These are phyloP conservation scores for Neospermospora avenae DNA, from an alignment of 2,329 filamentous ascomycete species.

Conservation along the genomic window DNA sequence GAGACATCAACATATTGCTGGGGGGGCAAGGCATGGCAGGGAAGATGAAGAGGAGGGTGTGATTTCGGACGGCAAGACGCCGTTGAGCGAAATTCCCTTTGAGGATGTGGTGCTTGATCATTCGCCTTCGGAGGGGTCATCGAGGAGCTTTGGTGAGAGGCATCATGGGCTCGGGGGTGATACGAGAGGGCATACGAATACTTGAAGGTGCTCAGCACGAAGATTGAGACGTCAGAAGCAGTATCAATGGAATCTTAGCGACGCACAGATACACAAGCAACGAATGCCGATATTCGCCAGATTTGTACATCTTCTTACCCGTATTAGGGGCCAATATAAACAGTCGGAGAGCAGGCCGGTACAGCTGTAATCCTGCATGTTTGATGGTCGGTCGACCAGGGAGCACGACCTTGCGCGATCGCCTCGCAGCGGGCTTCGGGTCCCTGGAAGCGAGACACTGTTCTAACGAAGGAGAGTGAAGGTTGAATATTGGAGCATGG, in stretches of 20 bases:
- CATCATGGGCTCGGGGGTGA: slow-evolving; percentile 24
- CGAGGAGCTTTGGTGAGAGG: slow-evolving; percentile 19
- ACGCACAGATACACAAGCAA: background rate
- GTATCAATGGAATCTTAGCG: background rate
- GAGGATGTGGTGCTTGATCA: slow-evolving; percentile 29
- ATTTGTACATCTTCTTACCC: background rate
- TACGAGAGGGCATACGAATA: slow-evolving; percentile 29
- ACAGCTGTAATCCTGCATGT: background rate
- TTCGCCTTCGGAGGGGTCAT: slow-evolving; percentile 16
- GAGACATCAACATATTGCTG: slow-evolving; percentile 19
- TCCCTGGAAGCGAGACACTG: background rate
- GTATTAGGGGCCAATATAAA: background rate
- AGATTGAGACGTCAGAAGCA: background rate
- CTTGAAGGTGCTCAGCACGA: slow-evolving; percentile 10
- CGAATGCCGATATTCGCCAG: background rate
- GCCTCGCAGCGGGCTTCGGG: background rate
- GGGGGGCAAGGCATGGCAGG: slow-evolving; percentile 16
- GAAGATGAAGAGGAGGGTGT: slow-evolving; percentile 27
- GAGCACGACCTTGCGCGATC: background rate
- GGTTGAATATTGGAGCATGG: background rate
- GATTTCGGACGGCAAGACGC: slow-evolving; percentile 30
- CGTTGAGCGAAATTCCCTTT: slow-evolving; percentile 32
- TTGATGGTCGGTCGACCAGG: background rate
- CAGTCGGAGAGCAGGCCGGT: background rate
- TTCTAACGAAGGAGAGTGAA: background rate